phyloP scores from a whole-genome alignment of 805 yeast species.

The Lipomyces yamadae region DNA sequence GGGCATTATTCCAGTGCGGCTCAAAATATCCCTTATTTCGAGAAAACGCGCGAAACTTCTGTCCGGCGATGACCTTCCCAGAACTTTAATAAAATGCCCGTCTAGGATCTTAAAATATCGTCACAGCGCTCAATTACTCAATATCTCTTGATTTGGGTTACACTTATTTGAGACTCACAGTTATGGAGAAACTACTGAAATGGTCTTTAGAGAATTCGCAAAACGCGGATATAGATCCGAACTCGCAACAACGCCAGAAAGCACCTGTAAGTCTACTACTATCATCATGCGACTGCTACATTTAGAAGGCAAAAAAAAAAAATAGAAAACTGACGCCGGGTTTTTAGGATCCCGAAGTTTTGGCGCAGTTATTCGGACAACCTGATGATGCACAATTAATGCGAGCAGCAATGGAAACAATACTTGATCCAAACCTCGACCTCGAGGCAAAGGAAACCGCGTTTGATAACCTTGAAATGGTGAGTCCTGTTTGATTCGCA shows the following conservation, averaged over 20 bases:
- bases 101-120: too few species aligned
- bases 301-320: too few species aligned
- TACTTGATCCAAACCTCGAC: slow-evolving; percentile 61
- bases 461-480: slow-evolving; percentile 88
- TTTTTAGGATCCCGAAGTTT: slow-evolving; percentile 65
- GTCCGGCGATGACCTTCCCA: neutral
- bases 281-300: neutral
- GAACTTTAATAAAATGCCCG: neutral
- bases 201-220: slow-evolving; percentile 88
- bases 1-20: neutral
- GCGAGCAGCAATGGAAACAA: slow-evolving; percentile 73
- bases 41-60: slow-evolving; percentile 26
- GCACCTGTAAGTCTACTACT: slow-evolving; percentile 47
- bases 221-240: slow-evolving; percentile 67
- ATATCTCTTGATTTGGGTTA: too few species aligned
- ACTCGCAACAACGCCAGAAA: slow-evolving; percentile 60
- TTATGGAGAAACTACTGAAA: slow-evolving; percentile 86
- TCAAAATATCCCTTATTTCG: slow-evolving; percentile 3
- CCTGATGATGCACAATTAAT: slow-evolving; percentile 89
- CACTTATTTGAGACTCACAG: too few species aligned
- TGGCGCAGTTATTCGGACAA: slow-evolving; percentile 75
- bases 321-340: neutral
- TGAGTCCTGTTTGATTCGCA: neutral
- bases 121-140: too few species aligned
- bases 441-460: slow-evolving; percentile 73